Evolutionary conservation across 805 yeast genomes (phyloP).

Genomic region (Pichia deserticola): DNA sequence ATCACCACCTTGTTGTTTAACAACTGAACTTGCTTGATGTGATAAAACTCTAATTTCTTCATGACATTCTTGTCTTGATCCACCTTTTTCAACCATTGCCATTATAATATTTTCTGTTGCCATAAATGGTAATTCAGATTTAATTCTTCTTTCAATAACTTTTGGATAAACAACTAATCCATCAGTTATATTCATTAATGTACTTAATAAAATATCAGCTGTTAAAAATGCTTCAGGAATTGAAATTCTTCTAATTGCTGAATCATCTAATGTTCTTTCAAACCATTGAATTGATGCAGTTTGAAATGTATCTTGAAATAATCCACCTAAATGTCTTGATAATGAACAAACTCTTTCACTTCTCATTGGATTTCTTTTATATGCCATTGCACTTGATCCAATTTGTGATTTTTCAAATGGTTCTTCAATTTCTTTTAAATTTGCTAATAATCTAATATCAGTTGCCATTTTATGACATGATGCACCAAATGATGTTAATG

Average conservation of each 20-base stretch:
- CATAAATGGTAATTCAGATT: constrained; percentile 95
- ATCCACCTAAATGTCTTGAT: constrained; percentile 88
- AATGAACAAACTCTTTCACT: constrained; percentile 98
- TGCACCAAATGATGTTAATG: constrained; percentile 91
- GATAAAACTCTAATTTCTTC: constrained; percentile 95
- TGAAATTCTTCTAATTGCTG: constrained; percentile 95
- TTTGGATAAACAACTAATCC: constrained; percentile 98
- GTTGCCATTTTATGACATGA: constrained; percentile 97
- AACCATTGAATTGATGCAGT: constrained; percentile 99
- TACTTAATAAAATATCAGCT: constrained; percentile 85
- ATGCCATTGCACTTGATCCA: constrained; percentile 98
- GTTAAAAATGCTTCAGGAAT: constrained; percentile 95
- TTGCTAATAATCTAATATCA: constrained; percentile 90
- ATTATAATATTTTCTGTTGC: constrained; percentile 98
- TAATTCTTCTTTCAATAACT: constrained; percentile 95
- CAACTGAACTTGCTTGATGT: constrained; percentile 96
- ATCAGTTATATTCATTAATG: constrained; percentile 84
- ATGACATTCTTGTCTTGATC: constrained; percentile 96
- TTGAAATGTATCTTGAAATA: constrained; percentile 88
- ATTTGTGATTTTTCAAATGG: constrained; percentile 98
- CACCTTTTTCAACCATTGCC: constrained; percentile 99
- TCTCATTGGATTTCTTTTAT: constrained; percentile 99
- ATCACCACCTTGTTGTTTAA: constrained; percentile 97
- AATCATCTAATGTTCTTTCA: constrained; percentile 96
- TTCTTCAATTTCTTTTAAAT: constrained; percentile 95